Percentiles rank a stretch among this genome's conserved stretches.
Conservation (phyloP, 106 monocot species). For the Dendrobium catenatum region DNA sequence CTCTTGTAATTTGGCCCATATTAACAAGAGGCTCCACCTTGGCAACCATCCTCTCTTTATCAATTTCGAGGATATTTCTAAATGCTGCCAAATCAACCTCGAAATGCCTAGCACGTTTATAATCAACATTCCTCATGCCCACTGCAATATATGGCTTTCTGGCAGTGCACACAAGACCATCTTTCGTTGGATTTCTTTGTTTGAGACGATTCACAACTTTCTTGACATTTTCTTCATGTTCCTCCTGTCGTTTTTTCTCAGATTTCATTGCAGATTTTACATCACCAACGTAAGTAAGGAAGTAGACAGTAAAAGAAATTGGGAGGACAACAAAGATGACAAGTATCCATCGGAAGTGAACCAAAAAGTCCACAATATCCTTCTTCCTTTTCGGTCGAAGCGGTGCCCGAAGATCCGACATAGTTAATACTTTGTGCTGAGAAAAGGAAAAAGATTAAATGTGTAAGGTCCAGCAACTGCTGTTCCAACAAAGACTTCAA, state of each 20-base stretch:
- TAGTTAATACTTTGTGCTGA: conserved; percentile 2
- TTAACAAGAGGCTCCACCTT: conserved; percentile 36
- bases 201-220: conserved; percentile 33
- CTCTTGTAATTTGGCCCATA: conserved; percentile 31
- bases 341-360: conserved; percentile 38
- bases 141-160: conserved; percentile 31
- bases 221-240: conserved; percentile 44
- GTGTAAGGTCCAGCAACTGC: neutral
- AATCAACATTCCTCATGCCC: conserved; percentile 34
- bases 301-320: conserved; percentile 29
- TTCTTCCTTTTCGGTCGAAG: conserved; percentile 39
- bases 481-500: neutral
- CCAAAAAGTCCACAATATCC: conserved; percentile 27
- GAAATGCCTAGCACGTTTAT: conserved; percentile 30
- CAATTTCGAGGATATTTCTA: conserved; percentile 25
- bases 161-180: conserved; percentile 37
- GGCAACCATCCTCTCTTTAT: conserved; percentile 31
- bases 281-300: conserved; percentile 30
- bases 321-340: conserved; percentile 50
- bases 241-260: conserved; percentile 35
- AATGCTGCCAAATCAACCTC: conserved; percentile 30
- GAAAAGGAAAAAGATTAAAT: neutral
- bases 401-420: conserved; percentile 19
- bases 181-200: conserved; percentile 26
- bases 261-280: conserved; percentile 35